Evolutionary conservation across 768 basidiomycete species (phyloP).

Genomic region (Boletus barrowsii): DNA sequence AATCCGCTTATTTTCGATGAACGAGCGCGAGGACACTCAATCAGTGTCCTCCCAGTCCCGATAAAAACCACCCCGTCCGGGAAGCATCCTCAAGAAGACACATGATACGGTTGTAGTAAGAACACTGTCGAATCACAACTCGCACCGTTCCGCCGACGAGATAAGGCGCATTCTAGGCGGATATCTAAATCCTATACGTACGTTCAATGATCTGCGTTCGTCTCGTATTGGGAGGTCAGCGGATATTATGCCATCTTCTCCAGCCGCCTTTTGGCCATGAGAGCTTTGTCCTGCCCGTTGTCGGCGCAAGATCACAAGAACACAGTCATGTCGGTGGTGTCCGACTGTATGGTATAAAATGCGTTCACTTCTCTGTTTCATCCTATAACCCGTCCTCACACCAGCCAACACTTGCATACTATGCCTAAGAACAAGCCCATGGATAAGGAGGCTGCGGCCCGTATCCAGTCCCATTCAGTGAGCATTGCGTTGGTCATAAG

Average conservation of each 20-base stretch:
- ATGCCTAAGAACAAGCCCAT: constrained; percentile 7
- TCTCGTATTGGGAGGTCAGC: neutral
- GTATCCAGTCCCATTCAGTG: constrained; percentile 12
- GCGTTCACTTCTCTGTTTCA: neutral
- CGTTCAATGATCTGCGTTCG: neutral
- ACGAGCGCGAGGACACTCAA: too few relatives aligned
- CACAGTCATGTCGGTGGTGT: neutral
- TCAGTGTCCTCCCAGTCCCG: too few relatives aligned
- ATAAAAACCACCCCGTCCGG: too few relatives aligned
- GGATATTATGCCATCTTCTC: neutral
- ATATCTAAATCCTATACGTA: neutral
- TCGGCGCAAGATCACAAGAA: neutral
- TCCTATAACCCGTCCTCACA: neutral
- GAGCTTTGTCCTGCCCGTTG: neutral
- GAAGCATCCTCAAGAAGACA: too few relatives aligned
- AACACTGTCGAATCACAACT: too few relatives aligned
- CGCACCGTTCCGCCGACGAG: neutral
- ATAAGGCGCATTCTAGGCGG: neutral
- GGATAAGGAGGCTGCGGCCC: constrained; percentile 1
- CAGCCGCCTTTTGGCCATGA: neutral
- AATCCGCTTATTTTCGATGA: too few relatives aligned
- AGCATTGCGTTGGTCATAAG: neutral
- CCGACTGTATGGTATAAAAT: constrained; percentile 1
- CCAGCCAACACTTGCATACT: neutral
- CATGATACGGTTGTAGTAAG: too few relatives aligned